Percentiles rank a stretch among this genome's conserved stretches.
phyloP scores from a whole-genome alignment of 2,329 filamentous ascomycete species.

The Pseudopithomyces chartarum region DNA sequence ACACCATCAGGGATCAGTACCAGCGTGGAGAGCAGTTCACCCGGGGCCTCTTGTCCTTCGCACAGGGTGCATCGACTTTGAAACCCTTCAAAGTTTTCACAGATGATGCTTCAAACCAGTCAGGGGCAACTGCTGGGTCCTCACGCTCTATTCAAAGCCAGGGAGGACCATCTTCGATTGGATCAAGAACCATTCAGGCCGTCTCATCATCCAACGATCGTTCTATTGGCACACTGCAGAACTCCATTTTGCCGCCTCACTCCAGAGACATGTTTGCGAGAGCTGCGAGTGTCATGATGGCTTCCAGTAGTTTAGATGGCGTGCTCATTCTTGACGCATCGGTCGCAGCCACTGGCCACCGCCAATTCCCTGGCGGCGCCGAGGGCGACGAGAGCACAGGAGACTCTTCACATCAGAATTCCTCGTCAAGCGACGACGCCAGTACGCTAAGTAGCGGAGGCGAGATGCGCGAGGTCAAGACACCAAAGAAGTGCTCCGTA shows the following conservation, averaged over 20 bases:
- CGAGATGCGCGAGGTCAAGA: background rate
- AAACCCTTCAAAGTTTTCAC: constrained; percentile 17
- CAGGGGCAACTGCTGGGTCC: background rate
- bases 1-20: constrained; percentile 31
- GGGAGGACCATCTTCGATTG: constrained; percentile 1
- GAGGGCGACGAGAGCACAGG: constrained; percentile 4
- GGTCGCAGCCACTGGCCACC: constrained; percentile 27
- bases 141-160: background rate
- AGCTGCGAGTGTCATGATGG: constrained; percentile 39
- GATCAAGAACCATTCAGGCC: background rate
- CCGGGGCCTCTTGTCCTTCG: constrained; percentile 38
- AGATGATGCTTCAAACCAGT: background rate
- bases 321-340: constrained; percentile 43
- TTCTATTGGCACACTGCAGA: constrained; percentile 22
- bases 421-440: constrained; percentile 18
- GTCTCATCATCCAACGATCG: background rate
- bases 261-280: constrained; percentile 39
- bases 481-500: constrained; percentile 21
- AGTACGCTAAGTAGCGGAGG: constrained; percentile 10
- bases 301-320: constrained; percentile 39
- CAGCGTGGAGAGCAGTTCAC: constrained; percentile 35
- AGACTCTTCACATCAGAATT: constrained; percentile 3
- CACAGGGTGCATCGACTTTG: constrained; percentile 31
- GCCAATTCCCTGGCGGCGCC: constrained; percentile 8
- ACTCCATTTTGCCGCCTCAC: constrained; percentile 34